Evolutionary conservation across 495 filamentous ascomycete genomes (phyloP), one percentile per base, ranked within the genome.

Genomic region (Penicillium goetzii): DNA sequence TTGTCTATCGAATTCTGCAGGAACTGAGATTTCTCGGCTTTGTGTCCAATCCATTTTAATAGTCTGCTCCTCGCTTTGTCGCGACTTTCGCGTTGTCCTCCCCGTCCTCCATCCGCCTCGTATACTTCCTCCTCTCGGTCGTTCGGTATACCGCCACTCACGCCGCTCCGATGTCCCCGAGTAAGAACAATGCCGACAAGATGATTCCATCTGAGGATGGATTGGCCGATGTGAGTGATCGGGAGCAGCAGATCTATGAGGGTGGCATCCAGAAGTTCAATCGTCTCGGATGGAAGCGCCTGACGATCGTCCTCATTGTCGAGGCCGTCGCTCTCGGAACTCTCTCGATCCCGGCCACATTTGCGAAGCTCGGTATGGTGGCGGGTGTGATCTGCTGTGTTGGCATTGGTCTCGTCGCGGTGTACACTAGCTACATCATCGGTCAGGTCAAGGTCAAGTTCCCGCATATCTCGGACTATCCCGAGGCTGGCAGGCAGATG

Each of bases 381-480:
- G 59, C 71, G 12, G 72, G 72, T 40, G 70, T 79, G n/a, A 77
- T 89, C 55, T 73, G 84, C 56, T 80, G 82, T 12, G 67, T 88
- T 33, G 67, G 73, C 26, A 59, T 89, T 5, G 89, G 89, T 12
- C 60, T 89, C 21, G 61, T 89, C 28, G 85, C 89, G 47, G 85
- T 86, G 56, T 92, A 91, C 73, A 88, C 86, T 36, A 86, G 86
- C 66, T 89, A 86, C 59, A 79, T 90, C 50, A 80, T 91, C 63
- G 88, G 85, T 34, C 86, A 90, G 70, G 84, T 92, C 63, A 89
- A 89, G 70, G 45, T 87, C 49, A 80, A 79, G 57, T 85, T 84
- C 70, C 89, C 88, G 2, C 72, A 86, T n/a, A 81, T 91, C 15
- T 70, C 82, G 59, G 81, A 86, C 68, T 87, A 90, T 57, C 83